Base-by-base conservation (phyloP, 805 yeast species). In the Brettanomyces nanus region DNA sequence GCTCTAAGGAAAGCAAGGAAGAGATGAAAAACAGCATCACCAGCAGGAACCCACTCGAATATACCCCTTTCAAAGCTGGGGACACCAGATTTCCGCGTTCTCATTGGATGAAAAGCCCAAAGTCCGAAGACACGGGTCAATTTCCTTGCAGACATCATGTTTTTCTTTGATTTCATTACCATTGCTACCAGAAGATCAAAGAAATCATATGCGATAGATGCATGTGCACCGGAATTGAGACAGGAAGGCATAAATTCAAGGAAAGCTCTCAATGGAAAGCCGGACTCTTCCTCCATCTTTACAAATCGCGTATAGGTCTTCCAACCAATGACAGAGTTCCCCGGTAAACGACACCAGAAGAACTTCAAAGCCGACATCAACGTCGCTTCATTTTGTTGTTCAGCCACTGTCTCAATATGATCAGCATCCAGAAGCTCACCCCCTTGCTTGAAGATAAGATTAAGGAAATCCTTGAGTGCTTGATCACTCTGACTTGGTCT, bases 181-280 rank as follows among this genome's bases (percentile, higher is more conserved):
- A 87, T 61, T 9, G 86, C 71, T 9, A 85, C 83, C 31, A 89
- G 61, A 26, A 87, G 67, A 52, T 87, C 95, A 49, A 86, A 72
- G 51, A 86, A 89, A 54, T 85, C 95, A 56, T 84, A 85, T 4
- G 85, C 90, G 4, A 89, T 85, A 2, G 92, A 80, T 0, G 95
- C 95, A 60, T 86, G 95, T 4, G 90, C 80, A 2, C 92, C 85
- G 0, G 92, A 79, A 2, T 81, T 72, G 18, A 85, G 65, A 58
- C 95, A 83, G 44, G 77, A 77, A 2, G 95, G 95, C 85, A 87
- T 83, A 40, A 82, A 73, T 36, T 80, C 80, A 31, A 84, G 60
- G 53, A 87, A 87, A 0, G 95, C 85, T 43, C 71, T 73, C 47
- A 73, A 70, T 1, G 92, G 87, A 51, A 66, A 84, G 5, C 75